phyloP scores from a whole-genome alignment of 1,284 basidiomycete species.

The Fistulinella cinereoalba region DNA sequence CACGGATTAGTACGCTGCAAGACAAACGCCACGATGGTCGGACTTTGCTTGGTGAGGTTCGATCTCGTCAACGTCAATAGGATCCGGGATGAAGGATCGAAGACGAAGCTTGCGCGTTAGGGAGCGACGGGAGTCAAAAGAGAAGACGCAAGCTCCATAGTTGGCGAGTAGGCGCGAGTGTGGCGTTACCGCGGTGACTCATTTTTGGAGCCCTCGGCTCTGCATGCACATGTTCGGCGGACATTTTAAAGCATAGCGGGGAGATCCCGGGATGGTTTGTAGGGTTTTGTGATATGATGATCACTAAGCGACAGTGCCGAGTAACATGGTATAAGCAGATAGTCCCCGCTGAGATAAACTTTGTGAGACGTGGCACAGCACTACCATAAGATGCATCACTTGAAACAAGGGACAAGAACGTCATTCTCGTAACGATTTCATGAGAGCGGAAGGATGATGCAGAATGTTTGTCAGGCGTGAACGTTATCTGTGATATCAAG shows the following conservation, averaged over 20 bases:
- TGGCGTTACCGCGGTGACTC: slow-evolving; percentile 4
- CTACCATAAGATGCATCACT: background rate
- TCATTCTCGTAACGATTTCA: slow-evolving; percentile 7
- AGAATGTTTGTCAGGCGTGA: slow-evolving; percentile 11
- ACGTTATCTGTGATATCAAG: slow-evolving; percentile 16
- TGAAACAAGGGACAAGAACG: slow-evolving; percentile 5
- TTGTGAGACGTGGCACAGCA: slow-evolving; percentile 1
- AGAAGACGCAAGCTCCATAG: background rate
- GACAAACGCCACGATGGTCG: background rate
- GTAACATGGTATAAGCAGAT: background rate
- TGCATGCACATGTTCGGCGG: background rate
- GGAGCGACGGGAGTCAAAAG: slow-evolving; percentile 4
- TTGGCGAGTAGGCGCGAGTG: background rate
- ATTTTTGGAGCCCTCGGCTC: background rate
- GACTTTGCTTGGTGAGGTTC: background rate
- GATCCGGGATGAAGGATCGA: slow-evolving; percentile 1
- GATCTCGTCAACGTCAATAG: slow-evolving; percentile 1
- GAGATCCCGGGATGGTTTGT: too few species aligned
- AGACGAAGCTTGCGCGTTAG: background rate
- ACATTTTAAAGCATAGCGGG: too few species aligned
- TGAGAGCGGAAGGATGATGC: background rate
- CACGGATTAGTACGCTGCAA: background rate
- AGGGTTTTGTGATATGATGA: too few species aligned
- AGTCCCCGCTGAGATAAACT: background rate
- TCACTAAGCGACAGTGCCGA: background rate